Percentiles rank a stretch among this genome's conserved stretches.
Conservation (phyloP, 169 alveolate genomes). For the Neospora caninum region DNA sequence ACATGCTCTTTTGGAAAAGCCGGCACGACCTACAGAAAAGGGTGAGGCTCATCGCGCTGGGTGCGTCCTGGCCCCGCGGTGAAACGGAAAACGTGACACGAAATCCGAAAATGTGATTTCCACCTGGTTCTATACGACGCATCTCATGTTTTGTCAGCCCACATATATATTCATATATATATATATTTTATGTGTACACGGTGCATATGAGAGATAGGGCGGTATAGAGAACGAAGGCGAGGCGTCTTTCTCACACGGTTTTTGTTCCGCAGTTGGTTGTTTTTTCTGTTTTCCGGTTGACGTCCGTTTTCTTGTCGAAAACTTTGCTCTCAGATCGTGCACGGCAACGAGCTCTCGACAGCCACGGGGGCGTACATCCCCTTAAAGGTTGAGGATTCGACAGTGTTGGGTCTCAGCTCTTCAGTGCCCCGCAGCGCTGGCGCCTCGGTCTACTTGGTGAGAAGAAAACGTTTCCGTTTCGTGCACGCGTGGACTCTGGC, state of each 20-base stretch:
- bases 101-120: too few relatives aligned
- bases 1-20: slow-evolving; percentile 53
- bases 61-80: too few relatives aligned
- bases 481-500: too few relatives aligned
- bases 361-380: slow-evolving; percentile 39
- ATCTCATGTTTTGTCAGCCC: too few relatives aligned
- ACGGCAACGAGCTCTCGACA: slow-evolving; percentile 18
- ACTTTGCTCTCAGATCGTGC: slow-evolving; percentile 8
- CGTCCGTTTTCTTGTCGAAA: not conserved
- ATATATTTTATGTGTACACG: too few relatives aligned
- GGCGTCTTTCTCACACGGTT: too few relatives aligned
- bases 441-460: not conserved
- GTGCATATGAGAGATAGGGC: too few relatives aligned
- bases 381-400: not conserved
- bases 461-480: not conserved
- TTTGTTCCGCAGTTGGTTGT: too few relatives aligned
- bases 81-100: too few relatives aligned
- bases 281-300: not conserved
- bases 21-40: slow-evolving; percentile 48
- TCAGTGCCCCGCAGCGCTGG: not conserved
- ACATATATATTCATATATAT: too few relatives aligned
- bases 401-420: slow-evolving; percentile 4
- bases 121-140: too few relatives aligned
- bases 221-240: too few relatives aligned
- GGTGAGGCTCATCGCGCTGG: not conserved